A percentile compares a stretch with the other conserved stretches of the same genome.
phyloP scores from a whole-genome alignment of 140 eudicot species.

The Senecio squalidus region DNA sequence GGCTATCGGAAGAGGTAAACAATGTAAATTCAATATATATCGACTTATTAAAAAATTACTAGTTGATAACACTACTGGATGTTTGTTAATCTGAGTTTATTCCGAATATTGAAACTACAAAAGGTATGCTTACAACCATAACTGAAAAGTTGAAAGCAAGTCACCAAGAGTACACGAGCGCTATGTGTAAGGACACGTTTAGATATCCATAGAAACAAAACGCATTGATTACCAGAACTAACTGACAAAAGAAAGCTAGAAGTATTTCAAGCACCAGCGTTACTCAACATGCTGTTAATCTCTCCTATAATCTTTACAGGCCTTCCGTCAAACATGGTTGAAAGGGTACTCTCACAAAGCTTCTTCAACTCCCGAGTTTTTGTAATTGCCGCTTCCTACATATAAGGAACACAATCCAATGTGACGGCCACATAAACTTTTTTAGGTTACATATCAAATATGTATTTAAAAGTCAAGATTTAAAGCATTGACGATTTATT shows the following conservation, averaged over 20 bases:
- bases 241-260: neutral
- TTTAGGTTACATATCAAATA: no score
- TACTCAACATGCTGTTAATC: constrained; percentile 69
- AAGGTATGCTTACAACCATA: neutral
- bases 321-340: constrained; percentile 88
- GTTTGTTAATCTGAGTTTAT: neutral
- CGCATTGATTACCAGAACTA: neutral
- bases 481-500: no score
- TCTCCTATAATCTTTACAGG: constrained; percentile 96
- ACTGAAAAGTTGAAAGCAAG: neutral
- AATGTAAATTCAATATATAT: no score
- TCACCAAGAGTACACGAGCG: neutral
- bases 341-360: constrained; percentile 81
- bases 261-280: constrained; percentile 28
- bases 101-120: neutral
- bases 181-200: neutral
- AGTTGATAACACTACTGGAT: no score
- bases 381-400: constrained; percentile 84
- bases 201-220: constrained; percentile 4
- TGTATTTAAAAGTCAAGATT: no score
- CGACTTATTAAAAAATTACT: no score
- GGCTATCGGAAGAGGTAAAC: no score
- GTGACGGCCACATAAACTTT: no score
- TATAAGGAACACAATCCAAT: neutral
- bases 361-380: constrained; percentile 88